A percentile compares a stretch with the other conserved stretches of the same genome.
These are phyloP conservation scores for Daldinia decipiens DNA, from an alignment of 495 filamentous ascomycete species.

Conservation along the genomic window DNA sequence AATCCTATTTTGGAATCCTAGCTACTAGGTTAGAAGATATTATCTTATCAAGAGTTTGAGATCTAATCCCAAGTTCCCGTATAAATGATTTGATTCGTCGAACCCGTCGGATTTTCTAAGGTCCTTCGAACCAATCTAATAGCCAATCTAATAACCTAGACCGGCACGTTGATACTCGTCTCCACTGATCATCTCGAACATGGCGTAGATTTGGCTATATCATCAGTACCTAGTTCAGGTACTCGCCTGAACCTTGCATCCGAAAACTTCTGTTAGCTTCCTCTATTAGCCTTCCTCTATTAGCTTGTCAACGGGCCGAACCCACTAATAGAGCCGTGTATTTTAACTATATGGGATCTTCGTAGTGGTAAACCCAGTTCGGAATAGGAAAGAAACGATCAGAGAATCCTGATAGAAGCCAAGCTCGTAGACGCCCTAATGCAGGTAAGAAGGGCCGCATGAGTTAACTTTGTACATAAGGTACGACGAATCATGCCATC, in stretches of 20 bases:
- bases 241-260: constrained; percentile 6
- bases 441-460: constrained; percentile 16
- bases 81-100: neutral
- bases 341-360: neutral
- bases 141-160: neutral
- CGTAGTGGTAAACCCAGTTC: neutral
- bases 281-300: constrained; percentile 7
- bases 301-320: neutral
- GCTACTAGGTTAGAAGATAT: neutral
- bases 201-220: neutral
- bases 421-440: constrained; percentile 7
- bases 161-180: neutral
- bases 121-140: neutral
- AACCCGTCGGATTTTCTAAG: neutral
- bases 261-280: neutral
- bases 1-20: constrained; percentile 1
- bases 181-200: neutral
- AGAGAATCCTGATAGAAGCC: constrained; percentile 5
- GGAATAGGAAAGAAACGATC: constrained; percentile 24
- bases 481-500: constrained; percentile 17
- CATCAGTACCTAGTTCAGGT: neutral
- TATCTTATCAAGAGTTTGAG: neutral
- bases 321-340: neutral
- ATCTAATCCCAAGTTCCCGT: neutral
- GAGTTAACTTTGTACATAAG: neutral